Conservation (phyloP, 2,329 filamentous ascomycete species). For the Diplodia scrobiculata region DNA sequence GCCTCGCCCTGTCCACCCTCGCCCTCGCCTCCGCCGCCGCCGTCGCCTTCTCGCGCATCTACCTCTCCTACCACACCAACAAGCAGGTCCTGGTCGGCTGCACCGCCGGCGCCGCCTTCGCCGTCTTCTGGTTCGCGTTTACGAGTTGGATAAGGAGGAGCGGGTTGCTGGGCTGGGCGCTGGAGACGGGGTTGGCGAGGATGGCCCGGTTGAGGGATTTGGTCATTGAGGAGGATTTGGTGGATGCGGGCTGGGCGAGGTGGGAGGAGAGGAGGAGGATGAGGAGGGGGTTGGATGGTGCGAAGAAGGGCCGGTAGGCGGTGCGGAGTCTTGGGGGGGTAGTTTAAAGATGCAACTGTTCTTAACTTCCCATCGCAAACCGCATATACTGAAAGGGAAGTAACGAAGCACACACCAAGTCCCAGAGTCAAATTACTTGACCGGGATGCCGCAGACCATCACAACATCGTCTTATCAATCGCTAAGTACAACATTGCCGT, state of each 20-base stretch:
- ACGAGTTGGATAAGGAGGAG: conserved; percentile 67
- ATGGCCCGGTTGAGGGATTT: conserved; percentile 78
- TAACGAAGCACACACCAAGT: no score
- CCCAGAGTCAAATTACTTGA: no score
- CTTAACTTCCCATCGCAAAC: no score
- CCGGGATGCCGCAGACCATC: no score
- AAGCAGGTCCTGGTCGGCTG: conserved; percentile 84
- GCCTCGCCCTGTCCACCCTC: conserved; percentile 55
- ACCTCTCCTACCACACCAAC: conserved; percentile 88
- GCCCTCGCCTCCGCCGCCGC: conserved; percentile 48
- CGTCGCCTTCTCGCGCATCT: conserved; percentile 79
- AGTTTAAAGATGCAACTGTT: no score
- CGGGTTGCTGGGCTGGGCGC: conserved; percentile 71
- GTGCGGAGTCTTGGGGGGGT: no score
- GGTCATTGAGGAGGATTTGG: conserved; percentile 82
- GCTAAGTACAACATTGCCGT: no score
- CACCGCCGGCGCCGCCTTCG: conserved; percentile 69
- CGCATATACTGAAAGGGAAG: no score
- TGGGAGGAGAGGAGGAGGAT: conserved; percentile 65
- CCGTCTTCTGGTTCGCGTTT: conserved; percentile 74
- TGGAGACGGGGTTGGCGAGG: conserved; percentile 66
- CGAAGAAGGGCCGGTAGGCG: conserved; percentile 32
- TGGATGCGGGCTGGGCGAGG: conserved; percentile 89
- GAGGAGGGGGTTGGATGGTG: conserved; percentile 34
- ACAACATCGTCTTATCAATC: no score